A percentile compares a stretch with the other conserved stretches of the same genome.
phyloP scores from a whole-genome alignment of 345 rosid genomes.

The Gossypium longicalyx region DNA sequence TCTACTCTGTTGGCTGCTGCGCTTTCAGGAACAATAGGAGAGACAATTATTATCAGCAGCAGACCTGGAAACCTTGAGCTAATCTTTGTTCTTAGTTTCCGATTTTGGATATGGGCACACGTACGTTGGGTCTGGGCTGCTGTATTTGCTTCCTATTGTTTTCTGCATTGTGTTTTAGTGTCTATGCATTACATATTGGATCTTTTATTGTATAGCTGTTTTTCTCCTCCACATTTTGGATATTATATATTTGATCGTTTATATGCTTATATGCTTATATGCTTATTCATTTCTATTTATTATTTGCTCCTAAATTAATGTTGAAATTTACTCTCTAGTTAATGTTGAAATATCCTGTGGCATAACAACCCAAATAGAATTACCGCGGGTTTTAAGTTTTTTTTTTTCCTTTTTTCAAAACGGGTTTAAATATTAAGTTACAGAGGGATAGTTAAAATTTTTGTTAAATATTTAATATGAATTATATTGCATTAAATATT shows the following conservation, averaged over 20 bases:
- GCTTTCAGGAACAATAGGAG: slow-evolving; percentile 76
- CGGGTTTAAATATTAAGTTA: too few species aligned
- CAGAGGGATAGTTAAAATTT: too few species aligned
- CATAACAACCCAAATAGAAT: neutral
- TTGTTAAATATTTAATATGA: too few species aligned
- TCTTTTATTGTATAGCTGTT: neutral
- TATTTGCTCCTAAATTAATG: neutral
- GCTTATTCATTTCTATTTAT: neutral
- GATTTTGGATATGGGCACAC: neutral
- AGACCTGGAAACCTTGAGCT: neutral
- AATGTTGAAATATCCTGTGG: neutral
- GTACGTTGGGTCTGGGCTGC: neutral
- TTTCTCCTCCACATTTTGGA: neutral
- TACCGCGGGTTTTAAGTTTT: neutral
- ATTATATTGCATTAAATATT: too few species aligned
- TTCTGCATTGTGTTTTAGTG: neutral
- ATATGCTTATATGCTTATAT: neutral
- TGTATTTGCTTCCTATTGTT: neutral
- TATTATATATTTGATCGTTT: neutral
- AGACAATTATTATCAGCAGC: slow-evolving; percentile 4
- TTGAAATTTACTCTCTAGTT: too few species aligned
- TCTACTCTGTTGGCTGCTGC: slow-evolving; percentile 77
- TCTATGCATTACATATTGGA: neutral
- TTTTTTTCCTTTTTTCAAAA: neutral
- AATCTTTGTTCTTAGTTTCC: neutral